Percentiles rank a stretch among this genome's conserved stretches.
These are phyloP conservation scores for Dictyostelium purpureum DNA, from an alignment of 78 protist species.

Conservation along the genomic window DNA sequence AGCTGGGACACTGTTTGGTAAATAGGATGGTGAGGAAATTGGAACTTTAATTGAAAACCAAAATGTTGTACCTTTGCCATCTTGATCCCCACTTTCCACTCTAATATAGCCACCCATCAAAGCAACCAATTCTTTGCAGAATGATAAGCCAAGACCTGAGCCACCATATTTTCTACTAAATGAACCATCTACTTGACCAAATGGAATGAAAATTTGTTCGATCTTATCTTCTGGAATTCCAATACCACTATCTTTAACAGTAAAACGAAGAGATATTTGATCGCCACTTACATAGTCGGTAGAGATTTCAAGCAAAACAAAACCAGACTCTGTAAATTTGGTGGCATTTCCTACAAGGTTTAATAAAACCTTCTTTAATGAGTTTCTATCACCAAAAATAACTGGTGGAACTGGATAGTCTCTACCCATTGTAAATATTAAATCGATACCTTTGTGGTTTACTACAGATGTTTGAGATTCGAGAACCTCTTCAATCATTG, in stretches of 20 bases:
- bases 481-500: constrained; percentile 64
- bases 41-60: constrained; percentile 28
- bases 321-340: constrained; percentile 78
- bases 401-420: constrained; percentile 70
- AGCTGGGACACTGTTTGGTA: constrained; percentile 59
- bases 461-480: not conserved
- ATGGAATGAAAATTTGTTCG: constrained; percentile 74
- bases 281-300: constrained; percentile 62
- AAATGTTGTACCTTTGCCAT: constrained; percentile 47
- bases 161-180: constrained; percentile 83
- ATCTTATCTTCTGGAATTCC: constrained; percentile 76
- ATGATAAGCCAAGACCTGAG: constrained; percentile 84
- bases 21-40: constrained; percentile 31
- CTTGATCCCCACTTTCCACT: constrained; percentile 54
- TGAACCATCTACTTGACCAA: constrained; percentile 83
- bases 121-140: constrained; percentile 61
- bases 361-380: constrained; percentile 32
- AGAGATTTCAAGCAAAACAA: constrained; percentile 29
- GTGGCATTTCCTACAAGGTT: constrained; percentile 76
- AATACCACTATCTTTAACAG: constrained; percentile 86
- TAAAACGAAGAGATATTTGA: constrained; percentile 37
- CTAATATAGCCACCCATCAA: constrained; percentile 81
- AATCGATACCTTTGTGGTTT: constrained; percentile 44
- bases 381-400: constrained; percentile 50
- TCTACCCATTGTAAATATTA: constrained; percentile 26